Evolutionary conservation across 2,329 filamentous ascomycete species (phyloP).

Genomic region (Penicillium sp.): DNA sequence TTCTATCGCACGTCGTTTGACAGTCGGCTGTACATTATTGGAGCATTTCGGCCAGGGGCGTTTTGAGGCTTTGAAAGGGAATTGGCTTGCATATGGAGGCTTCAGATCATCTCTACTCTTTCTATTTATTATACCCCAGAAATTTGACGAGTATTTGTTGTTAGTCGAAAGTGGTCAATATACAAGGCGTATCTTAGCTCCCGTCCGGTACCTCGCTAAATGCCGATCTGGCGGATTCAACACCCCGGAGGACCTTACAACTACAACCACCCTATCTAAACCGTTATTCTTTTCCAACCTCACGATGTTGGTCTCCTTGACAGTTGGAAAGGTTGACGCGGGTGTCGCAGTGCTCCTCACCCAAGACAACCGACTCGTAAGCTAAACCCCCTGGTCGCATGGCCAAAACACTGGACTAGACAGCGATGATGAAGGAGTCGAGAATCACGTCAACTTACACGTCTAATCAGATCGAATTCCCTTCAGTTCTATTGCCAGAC

Average conservation of each 20-base stretch:
- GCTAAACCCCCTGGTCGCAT: conserved; percentile 35
- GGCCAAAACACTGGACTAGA: conserved; percentile 5
- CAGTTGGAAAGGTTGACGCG: conserved; percentile 98
- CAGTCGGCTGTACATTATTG: conserved; percentile 2
- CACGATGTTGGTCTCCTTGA: conserved; percentile 92
- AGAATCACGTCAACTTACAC: background rate
- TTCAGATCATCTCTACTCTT: background rate
- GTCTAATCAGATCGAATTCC: conserved; percentile 83
- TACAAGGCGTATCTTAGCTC: conserved; percentile 22
- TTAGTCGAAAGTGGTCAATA: conserved; percentile 14
- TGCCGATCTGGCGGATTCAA: conserved; percentile 33
- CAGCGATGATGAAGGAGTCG: background rate
- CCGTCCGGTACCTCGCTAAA: conserved; percentile 34
- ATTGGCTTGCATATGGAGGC: conserved; percentile 1
- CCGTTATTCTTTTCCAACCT: conserved; percentile 1
- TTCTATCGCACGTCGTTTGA: conserved; percentile 10
- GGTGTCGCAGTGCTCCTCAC: conserved; percentile 96
- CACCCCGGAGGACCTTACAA: conserved; percentile 17
- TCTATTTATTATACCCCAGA: background rate
- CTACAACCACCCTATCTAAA: conserved; percentile 10
- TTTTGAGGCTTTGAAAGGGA: background rate
- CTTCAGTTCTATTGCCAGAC: conserved; percentile 91
- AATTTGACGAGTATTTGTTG: background rate
- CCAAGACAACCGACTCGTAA: conserved; percentile 91
- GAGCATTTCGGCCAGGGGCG: background rate